Evolutionary conservation across 75 land plant genomes (phyloP), one percentile per base, ranked within the genome.

Genomic region (Cunninghamia lanceolata): DNA sequence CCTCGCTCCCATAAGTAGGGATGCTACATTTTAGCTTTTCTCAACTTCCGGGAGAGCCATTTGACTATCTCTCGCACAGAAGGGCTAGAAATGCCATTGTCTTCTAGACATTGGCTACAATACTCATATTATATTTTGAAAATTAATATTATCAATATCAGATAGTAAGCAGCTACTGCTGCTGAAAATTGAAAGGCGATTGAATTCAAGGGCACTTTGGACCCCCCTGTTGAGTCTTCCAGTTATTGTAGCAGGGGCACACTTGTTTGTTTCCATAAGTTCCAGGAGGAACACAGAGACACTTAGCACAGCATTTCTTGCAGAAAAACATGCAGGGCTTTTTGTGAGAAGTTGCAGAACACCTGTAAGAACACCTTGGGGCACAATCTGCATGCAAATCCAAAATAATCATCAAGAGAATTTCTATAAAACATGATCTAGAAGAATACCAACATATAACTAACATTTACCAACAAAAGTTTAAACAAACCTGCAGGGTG

Each of bases 241-340:
- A 84, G 85, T 83, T 73, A 66, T 87, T 87, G 87, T 87, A 87
- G 88, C 88, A 87, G 25, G 88, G 88, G 78, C 88, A 87, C 10
- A 87, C 87, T 71, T 87, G 52, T 54, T 84, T 87, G 86, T 87
- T 87, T 47, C 88, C 88, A 30, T 76, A 76, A 40, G 88, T 87
- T 19, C 88, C 88, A 39, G 88, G 88, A 14, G 88, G 88, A 39
- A 87, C 88, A 78, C 88, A 87, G 36, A 77, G 43, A 68, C 88
- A 87, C 52, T 84, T 87, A 16, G 35, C 50, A 84, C 88, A 87
- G 88, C 88, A 87, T 56, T 77, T 87, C 39, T 87, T 30, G 50
- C 88, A 87, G 87, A 77, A 87, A 30, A 77, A 77, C 59, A 84
- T 71, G 88, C 88, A 87, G 2, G 83, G 70, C 85, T 87, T 84